These are phyloP conservation scores for Torulaspora maleeae DNA, from an alignment of 805 yeast genomes.

Conservation along the genomic window DNA sequence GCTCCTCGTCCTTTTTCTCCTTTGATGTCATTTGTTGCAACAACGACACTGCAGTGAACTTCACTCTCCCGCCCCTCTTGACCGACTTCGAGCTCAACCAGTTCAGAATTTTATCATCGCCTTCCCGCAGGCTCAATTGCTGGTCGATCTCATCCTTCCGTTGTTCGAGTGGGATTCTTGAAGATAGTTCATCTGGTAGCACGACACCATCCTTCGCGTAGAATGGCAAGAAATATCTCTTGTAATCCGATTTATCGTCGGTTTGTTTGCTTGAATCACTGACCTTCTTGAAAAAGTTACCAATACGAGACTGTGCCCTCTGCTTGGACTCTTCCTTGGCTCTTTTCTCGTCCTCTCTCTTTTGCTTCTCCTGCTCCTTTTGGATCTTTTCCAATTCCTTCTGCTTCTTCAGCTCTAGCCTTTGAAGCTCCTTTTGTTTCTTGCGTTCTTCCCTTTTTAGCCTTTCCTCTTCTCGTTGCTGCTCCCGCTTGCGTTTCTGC, in stretches of 20 bases:
- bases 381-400: conserved; percentile 25
- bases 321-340: conserved; percentile 32
- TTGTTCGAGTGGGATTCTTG: conserved; percentile 6
- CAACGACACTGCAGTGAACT: conserved; percentile 33
- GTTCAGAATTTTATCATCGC: conserved; percentile 9
- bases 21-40: conserved; percentile 37
- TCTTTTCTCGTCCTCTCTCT: conserved; percentile 28
- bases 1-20: conserved; percentile 39
- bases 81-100: conserved; percentile 23
- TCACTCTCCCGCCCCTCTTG: conserved; percentile 27
- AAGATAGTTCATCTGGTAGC: conserved; percentile 15
- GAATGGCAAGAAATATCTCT: conserved; percentile 37
- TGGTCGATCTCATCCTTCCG: conserved; percentile 23
- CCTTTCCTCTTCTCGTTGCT: conserved; percentile 34
- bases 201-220: conserved; percentile 36
- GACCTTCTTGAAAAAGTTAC: conserved; percentile 36
- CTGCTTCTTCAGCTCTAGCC: conserved; percentile 21
- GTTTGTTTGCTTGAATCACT: conserved; percentile 26
- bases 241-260: conserved; percentile 29
- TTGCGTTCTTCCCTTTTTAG: conserved; percentile 20
- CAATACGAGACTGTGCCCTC: conserved; percentile 38
- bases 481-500: conserved; percentile 34
- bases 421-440: conserved; percentile 23
- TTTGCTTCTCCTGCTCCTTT: conserved; percentile 20
- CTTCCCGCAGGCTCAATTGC: neutral